These are phyloP conservation scores for Cytospora piceicola DNA, from an alignment of 2,329 filamentous ascomycete genomes.

Conservation along the genomic window DNA sequence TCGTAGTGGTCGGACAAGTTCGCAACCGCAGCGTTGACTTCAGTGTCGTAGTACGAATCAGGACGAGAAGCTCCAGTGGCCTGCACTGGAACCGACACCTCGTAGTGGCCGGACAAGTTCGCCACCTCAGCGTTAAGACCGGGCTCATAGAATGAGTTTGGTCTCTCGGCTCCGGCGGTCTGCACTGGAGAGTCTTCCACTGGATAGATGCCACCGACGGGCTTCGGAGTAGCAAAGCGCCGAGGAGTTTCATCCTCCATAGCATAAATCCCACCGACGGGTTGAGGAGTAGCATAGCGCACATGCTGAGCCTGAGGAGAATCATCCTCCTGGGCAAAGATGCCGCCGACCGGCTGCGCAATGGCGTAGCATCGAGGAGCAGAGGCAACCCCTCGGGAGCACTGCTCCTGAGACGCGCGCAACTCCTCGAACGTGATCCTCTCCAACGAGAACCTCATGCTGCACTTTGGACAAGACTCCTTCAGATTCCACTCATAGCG, in stretches of 20 bases:
- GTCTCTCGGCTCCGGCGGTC: background rate
- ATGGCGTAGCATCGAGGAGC: background rate
- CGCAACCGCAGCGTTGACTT: background rate
- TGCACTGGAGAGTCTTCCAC: background rate
- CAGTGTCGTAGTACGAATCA: background rate
- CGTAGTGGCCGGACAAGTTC: background rate
- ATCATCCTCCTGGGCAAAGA: too few relatives aligned
- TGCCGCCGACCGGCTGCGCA: too few relatives aligned
- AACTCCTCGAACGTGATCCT: background rate
- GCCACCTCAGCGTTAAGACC: background rate
- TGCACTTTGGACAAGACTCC: background rate
- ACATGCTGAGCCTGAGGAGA: too few relatives aligned
- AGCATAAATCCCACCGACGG: too few relatives aligned
- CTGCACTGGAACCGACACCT: background rate
- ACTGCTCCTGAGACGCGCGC: background rate
- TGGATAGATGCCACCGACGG: background rate
- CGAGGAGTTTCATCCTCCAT: too few relatives aligned
- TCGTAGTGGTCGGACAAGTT: background rate
- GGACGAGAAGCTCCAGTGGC: background rate
- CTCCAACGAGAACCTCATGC: background rate
- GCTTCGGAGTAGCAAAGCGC: too few relatives aligned
- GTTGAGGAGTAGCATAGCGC: too few relatives aligned
- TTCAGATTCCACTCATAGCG: background rate
- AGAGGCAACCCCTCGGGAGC: background rate
- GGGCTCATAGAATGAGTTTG: background rate